phyloP scores from a whole-genome alignment of 495 filamentous ascomycete genomes.

The Neurospora sp. region DNA sequence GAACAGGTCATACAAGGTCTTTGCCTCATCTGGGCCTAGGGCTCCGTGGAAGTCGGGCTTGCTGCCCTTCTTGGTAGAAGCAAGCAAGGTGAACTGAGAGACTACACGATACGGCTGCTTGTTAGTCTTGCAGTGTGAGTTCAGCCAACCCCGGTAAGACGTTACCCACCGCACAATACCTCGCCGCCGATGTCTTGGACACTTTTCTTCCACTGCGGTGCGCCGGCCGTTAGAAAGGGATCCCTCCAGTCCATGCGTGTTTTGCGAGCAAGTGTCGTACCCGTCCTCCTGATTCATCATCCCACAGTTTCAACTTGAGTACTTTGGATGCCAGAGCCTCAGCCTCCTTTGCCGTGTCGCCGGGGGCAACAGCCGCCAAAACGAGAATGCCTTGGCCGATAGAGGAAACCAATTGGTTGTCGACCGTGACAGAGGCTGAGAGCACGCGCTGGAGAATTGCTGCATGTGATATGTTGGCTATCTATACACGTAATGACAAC shows the following conservation, averaged over 20 bases:
- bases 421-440: conserved; percentile 97
- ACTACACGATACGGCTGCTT: conserved; percentile 41
- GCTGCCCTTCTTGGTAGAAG: conserved; percentile 82
- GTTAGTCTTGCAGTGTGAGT: not conserved
- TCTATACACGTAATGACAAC: conserved; percentile 2
- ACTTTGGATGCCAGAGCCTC: conserved; percentile 77
- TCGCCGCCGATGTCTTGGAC: conserved; percentile 83
- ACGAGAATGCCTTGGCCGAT: conserved; percentile 88
- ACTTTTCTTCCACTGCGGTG: conserved; percentile 68
- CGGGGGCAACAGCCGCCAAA: conserved; percentile 80
- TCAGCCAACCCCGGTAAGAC: not conserved
- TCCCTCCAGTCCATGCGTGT: not conserved
- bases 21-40: conserved; percentile 64
- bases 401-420: conserved; percentile 75
- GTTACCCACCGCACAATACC: conserved; percentile 70
- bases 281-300: conserved; percentile 58
- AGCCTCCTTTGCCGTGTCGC: conserved; percentile 82
- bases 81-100: conserved; percentile 96
- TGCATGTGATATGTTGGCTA: conserved; percentile 24
- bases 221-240: conserved; percentile 1
- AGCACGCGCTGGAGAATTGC: conserved; percentile 91
- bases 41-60: conserved; percentile 95
- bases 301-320: conserved; percentile 82
- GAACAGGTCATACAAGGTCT: conserved; percentile 73
- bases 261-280: conserved; percentile 25